Conservation (phyloP, 495 filamentous ascomycete species). For the Clavariopsis aquatica region DNA sequence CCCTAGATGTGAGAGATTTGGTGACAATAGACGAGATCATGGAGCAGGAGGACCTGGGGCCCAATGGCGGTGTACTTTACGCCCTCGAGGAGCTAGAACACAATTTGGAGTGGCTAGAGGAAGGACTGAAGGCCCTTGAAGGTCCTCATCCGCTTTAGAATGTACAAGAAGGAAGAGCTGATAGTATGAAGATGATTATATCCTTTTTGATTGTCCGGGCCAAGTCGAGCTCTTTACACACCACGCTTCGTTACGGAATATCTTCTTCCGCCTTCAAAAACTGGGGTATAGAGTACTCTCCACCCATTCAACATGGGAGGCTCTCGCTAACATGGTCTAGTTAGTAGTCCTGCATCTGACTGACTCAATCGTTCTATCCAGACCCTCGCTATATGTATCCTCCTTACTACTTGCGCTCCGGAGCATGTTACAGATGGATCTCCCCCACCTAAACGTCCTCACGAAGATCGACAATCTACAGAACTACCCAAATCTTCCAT, state of each 20-base stretch:
- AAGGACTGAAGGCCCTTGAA: slow-evolving; percentile 50
- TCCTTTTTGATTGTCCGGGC: slow-evolving; percentile 94
- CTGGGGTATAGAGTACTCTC: slow-evolving; percentile 78
- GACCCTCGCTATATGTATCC: slow-evolving; percentile 92
- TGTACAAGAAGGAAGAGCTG: not conserved
- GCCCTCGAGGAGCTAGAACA: slow-evolving; percentile 92
- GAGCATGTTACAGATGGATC: slow-evolving; percentile 96
- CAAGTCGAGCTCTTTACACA: slow-evolving; percentile 97
- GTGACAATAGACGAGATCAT: slow-evolving; percentile 92
- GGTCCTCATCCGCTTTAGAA: slow-evolving; percentile 5
- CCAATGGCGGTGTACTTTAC: slow-evolving; percentile 89
- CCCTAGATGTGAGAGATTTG: slow-evolving; percentile 85
- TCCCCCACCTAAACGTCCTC: slow-evolving; percentile 91
- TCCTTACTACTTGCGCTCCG: slow-evolving; percentile 87
- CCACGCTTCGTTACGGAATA: slow-evolving; percentile 83
- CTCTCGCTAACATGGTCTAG: slow-evolving; percentile 50
- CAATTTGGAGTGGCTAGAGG: slow-evolving; percentile 87
- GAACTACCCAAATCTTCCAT: slow-evolving; percentile 77
- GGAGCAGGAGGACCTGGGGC: slow-evolving; percentile 85
- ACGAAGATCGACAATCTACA: slow-evolving; percentile 94
- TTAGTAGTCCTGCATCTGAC: slow-evolving; percentile 86
- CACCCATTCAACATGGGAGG: slow-evolving; percentile 26
- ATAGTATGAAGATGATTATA: slow-evolving; percentile 70
- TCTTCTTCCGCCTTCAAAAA: slow-evolving; percentile 88
- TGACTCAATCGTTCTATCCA: slow-evolving; percentile 86